These are phyloP conservation scores for Paracamarosporium sp. DNA, from an alignment of 2,329 filamentous ascomycete species.

Conservation along the genomic window DNA sequence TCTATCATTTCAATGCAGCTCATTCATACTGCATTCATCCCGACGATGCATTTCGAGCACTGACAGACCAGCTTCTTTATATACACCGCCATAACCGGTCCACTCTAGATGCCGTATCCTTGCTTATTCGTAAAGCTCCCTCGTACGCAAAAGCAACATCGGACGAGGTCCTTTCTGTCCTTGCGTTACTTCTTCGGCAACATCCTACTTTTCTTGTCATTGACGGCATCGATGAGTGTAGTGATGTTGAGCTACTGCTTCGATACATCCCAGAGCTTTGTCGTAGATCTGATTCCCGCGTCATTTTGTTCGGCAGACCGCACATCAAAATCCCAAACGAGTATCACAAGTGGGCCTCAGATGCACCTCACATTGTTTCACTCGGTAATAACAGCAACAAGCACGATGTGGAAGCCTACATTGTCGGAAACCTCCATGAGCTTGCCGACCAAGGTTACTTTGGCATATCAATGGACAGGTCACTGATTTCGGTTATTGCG, in stretches of 20 bases:
- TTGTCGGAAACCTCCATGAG: conserved; percentile 25
- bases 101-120: conserved; percentile 34
- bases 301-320: conserved; percentile 35
- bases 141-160: conserved; percentile 30
- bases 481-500: conserved; percentile 23
- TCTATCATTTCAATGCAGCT: conserved; percentile 31
- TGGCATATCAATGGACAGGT: conserved; percentile 34
- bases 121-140: conserved; percentile 33
- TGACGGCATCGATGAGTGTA: conserved; percentile 38
- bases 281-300: conserved; percentile 29
- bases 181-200: conserved; percentile 34
- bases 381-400: conserved; percentile 25
- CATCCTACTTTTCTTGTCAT: conserved; percentile 39
- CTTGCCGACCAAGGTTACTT: conserved; percentile 40
- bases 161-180: conserved; percentile 32
- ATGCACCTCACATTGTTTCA: conserved; percentile 29
- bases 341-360: conserved; percentile 38
- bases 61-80: conserved; percentile 34
- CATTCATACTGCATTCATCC: conserved; percentile 22
- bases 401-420: conserved; percentile 23
- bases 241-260: conserved; percentile 26
- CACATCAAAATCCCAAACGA: conserved; percentile 31
- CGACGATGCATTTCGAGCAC: conserved; percentile 30
- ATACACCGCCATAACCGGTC: conserved; percentile 26
- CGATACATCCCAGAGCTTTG: conserved; percentile 28